These are phyloP conservation scores for Aspergillus nanangensis DNA, from an alignment of 495 filamentous ascomycete species.

Conservation along the genomic window DNA sequence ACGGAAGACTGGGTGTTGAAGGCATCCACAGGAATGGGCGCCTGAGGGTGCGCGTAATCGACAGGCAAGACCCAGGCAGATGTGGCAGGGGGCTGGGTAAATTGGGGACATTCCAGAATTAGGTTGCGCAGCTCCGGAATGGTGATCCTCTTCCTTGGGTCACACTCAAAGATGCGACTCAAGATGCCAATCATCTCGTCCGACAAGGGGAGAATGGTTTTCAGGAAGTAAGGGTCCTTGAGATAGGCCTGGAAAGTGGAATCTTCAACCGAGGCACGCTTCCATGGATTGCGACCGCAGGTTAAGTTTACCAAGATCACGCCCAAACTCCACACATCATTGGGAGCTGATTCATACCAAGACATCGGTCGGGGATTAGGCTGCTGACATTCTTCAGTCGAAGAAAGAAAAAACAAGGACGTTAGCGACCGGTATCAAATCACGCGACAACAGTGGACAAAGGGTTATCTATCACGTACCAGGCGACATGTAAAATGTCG, in stretches of 20 bases:
- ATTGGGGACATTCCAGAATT: slow-evolving; percentile 70
- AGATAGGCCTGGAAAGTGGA: slow-evolving; percentile 92
- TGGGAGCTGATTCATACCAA: slow-evolving; percentile 87
- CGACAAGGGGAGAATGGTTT: slow-evolving; percentile 89
- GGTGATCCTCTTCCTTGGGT: slow-evolving; percentile 81
- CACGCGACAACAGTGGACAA: too few relatives aligned
- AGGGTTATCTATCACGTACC: too few relatives aligned
- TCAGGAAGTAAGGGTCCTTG: slow-evolving; percentile 81
- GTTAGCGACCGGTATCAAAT: too few relatives aligned
- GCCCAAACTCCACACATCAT: slow-evolving; percentile 97
- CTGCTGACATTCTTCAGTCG: slow-evolving; percentile 90
- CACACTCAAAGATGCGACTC: slow-evolving; percentile 81
- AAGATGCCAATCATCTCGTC: slow-evolving; percentile 86
- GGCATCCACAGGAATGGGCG: slow-evolving; percentile 26
- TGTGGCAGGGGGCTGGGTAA: slow-evolving; percentile 52
- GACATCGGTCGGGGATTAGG: slow-evolving; percentile 68
- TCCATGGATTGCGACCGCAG: slow-evolving; percentile 98
- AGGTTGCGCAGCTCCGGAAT: slow-evolving; percentile 74
- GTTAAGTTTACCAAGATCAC: slow-evolving; percentile 97
- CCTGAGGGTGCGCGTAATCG: slow-evolving; percentile 24
- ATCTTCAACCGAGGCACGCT: slow-evolving; percentile 86
- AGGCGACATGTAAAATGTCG: slow-evolving; percentile 99
- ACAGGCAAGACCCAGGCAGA: slow-evolving; percentile 21
- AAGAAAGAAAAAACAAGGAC: too few relatives aligned
- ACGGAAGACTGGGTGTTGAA: slow-evolving; percentile 34